Percentiles rank a stretch among this genome's conserved stretches.
These are phyloP conservation scores for Benincasa hispida DNA, from an alignment of 306 rosid species.

Conservation along the genomic window DNA sequence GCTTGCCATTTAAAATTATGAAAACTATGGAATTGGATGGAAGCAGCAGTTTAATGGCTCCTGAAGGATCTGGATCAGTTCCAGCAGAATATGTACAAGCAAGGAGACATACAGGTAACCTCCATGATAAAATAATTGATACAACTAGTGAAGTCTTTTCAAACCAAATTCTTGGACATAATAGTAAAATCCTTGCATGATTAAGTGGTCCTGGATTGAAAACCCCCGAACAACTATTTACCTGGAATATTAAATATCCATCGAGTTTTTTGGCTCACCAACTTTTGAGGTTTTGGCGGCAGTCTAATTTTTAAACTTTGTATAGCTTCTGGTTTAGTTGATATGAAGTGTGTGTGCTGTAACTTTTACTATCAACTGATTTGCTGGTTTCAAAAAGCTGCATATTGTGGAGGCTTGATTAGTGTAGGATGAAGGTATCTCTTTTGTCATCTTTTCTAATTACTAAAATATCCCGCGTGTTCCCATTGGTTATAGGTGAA, in stretches of 20 bases:
- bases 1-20: not conserved
- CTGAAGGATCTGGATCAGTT: not conserved
- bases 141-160: not conserved
- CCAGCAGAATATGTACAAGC: not conserved
- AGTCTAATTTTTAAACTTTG: not conserved
- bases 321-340: not conserved
- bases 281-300: not conserved
- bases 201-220: not conserved
- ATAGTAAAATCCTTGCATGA: not conserved
- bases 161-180: not conserved
- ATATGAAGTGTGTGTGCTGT: not conserved
- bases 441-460: not conserved
- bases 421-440: not conserved
- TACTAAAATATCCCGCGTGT: not conserved
- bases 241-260: not conserved
- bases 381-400: not conserved
- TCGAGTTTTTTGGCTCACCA: not conserved
- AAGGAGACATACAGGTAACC: constrained; percentile 3
- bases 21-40: not conserved
- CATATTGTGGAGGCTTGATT: not conserved
- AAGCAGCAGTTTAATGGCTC: constrained; percentile 2
- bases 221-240: not conserved
- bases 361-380: not conserved
- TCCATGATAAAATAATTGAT: not conserved
- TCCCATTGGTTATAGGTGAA: too few species aligned